Evolutionary conservation across 148 eudicot genomes (phyloP).

Genomic region (Camellia japonica): DNA sequence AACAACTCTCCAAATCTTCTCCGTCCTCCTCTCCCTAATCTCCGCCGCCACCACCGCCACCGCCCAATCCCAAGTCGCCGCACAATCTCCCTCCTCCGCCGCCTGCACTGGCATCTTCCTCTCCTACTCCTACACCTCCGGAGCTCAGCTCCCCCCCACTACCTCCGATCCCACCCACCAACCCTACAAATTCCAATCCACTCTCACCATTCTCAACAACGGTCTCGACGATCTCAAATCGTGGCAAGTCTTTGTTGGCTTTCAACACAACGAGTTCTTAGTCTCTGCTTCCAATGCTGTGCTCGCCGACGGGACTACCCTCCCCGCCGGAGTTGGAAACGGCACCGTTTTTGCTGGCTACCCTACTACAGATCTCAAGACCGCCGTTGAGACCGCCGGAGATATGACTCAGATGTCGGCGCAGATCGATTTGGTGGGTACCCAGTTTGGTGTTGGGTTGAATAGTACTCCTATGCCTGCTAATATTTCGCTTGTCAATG

Average conservation of each 20-base stretch:
- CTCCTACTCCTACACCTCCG: constrained; percentile 24
- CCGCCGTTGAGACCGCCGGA: constrained; percentile 34
- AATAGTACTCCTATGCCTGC: constrained; percentile 34
- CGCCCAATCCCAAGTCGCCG: constrained; percentile 1
- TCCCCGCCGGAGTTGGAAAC: constrained; percentile 50
- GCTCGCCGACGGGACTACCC: constrained; percentile 40
- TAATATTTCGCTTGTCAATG: constrained; percentile 39
- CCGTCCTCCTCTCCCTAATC: constrained; percentile 10
- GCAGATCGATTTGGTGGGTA: constrained; percentile 37
- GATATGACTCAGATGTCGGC: constrained; percentile 38
- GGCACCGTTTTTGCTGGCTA: constrained; percentile 59
- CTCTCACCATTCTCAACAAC: constrained; percentile 46
- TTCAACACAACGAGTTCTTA: constrained; percentile 50
- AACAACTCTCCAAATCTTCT: background rate
- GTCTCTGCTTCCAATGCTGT: constrained; percentile 50
- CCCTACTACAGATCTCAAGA: constrained; percentile 41
- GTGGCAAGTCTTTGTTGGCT: constrained; percentile 55
- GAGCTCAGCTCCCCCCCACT: constrained; percentile 24
- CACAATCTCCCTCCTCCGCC: constrained; percentile 32
- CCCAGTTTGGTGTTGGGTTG: constrained; percentile 40
- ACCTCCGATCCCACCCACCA: constrained; percentile 28
- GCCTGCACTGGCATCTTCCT: constrained; percentile 37
- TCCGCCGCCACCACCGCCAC: background rate
- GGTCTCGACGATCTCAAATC: constrained; percentile 47
- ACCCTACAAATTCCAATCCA: constrained; percentile 59